Evolutionary conservation across 108 stramenopile species (phyloP).

Genomic region (Skeletonema grethae): DNA sequence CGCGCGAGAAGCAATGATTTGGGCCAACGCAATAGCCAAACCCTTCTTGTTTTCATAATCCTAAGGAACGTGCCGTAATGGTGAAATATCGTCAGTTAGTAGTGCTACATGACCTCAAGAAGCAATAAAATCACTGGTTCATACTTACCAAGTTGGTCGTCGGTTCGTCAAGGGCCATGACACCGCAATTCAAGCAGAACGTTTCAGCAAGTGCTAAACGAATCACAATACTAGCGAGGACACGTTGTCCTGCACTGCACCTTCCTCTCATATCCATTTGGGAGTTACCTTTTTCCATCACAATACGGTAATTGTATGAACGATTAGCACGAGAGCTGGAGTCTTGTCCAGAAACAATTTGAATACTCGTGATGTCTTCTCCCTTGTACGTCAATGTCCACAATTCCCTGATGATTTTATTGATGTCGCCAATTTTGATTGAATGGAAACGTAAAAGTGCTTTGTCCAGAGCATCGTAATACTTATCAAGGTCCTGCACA

Average conservation of each 20-base stretch:
- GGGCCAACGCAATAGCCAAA: conserved; percentile 92
- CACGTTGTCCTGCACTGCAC: conserved; percentile 95
- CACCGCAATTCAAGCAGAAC: conserved; percentile 96
- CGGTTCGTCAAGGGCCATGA: conserved; percentile 97
- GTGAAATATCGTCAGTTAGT: no score
- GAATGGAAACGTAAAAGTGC: conserved; percentile 92
- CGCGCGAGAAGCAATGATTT: conserved; percentile 89
- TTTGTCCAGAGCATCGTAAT: conserved; percentile 89
- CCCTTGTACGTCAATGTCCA: conserved; percentile 98
- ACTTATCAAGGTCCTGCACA: conserved; percentile 91
- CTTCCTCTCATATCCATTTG: conserved; percentile 98
- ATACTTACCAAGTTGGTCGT: conserved; percentile 82
- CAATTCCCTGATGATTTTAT: conserved; percentile 95
- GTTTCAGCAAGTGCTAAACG: conserved; percentile 98
- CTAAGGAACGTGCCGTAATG: no score
- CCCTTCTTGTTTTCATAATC: conserved; percentile 94
- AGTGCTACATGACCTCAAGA: no score
- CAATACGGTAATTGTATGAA: conserved; percentile 98
- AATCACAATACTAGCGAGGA: conserved; percentile 97
- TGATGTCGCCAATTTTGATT: conserved; percentile 97
- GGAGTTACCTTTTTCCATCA: conserved; percentile 91
- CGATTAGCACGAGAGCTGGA: conserved; percentile 60
- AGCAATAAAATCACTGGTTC: no score
- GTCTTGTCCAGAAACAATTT: conserved; percentile 91
- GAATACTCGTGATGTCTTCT: conserved; percentile 94